These are phyloP conservation scores for Solanum etuberosum DNA, from an alignment of 257 asterid genomes.

Conservation along the genomic window DNA sequence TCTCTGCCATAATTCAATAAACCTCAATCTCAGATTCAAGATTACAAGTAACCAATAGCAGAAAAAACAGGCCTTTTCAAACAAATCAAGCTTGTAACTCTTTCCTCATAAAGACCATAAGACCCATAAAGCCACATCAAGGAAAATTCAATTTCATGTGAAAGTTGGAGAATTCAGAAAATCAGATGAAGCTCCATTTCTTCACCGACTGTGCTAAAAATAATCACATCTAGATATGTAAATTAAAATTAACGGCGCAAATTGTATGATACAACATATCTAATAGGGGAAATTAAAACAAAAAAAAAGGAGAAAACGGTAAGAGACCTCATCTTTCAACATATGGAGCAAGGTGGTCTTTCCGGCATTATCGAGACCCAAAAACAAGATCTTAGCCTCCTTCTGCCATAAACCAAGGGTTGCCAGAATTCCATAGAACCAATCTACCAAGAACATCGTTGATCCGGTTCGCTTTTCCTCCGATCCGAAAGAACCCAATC, in stretches of 20 bases:
- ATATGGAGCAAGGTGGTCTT: conserved; percentile 92
- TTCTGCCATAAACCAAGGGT: conserved; percentile 93
- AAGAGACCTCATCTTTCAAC: conserved; percentile 81
- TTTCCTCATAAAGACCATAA: not conserved
- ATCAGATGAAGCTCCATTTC: not conserved
- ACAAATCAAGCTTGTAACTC: not conserved
- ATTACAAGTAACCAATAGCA: not conserved
- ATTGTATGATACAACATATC: not conserved
- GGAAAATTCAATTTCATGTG: not conserved
- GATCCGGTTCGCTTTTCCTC: not conserved
- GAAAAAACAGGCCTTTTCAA: not conserved
- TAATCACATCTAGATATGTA: not conserved
- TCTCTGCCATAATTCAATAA: conserved; percentile 46
- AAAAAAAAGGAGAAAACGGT: not conserved
- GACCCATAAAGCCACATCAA: not conserved
- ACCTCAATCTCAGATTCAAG: not conserved
- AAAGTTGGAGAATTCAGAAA: not conserved
- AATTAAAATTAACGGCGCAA: not conserved
- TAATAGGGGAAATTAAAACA: not conserved
- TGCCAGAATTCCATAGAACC: conserved; percentile 91
- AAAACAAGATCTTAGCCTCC: conserved; percentile 86
- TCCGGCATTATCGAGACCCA: conserved; percentile 96
- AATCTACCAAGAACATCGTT: conserved; percentile 74
- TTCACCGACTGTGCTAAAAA: not conserved
- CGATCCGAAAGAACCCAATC: conserved; percentile 5